Percentiles rank a stretch among this genome's conserved stretches.
These are phyloP conservation scores for Eimeria maxima DNA, from an alignment of 169 alveolate species.

Conservation along the genomic window DNA sequence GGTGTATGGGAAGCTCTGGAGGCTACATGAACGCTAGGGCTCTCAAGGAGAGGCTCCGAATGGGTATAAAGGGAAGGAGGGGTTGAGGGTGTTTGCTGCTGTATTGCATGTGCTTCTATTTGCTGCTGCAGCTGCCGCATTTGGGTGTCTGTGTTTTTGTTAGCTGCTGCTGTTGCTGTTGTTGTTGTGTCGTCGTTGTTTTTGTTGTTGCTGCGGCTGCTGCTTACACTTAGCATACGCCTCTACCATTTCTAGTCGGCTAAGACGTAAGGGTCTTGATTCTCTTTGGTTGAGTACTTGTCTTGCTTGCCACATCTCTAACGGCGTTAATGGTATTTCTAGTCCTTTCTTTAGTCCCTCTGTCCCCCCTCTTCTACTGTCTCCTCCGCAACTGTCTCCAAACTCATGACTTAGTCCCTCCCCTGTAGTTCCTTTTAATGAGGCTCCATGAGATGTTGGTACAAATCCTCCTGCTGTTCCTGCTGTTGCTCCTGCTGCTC, in stretches of 20 bases:
- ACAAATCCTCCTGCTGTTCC: background rate
- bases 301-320: slow-evolving; percentile 72
- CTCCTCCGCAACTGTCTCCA: background rate
- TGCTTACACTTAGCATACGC: slow-evolving; percentile 80
- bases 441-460: background rate
- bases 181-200: too few species aligned
- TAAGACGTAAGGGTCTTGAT: slow-evolving; percentile 76
- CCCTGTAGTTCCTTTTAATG: background rate
- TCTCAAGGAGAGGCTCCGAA: background rate
- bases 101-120: background rate
- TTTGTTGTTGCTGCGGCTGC: background rate
- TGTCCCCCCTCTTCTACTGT: background rate
- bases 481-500: background rate
- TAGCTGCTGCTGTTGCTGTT: too few species aligned
- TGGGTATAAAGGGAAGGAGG: background rate
- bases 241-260: slow-evolving; percentile 81
- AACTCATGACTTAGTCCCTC: background rate
- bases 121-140: background rate
- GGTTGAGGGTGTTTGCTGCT: background rate
- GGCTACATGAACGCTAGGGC: too few species aligned
- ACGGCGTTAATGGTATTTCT: background rate
- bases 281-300: slow-evolving; percentile 76
- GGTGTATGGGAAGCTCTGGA: too few species aligned
- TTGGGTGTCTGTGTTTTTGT: too few species aligned
- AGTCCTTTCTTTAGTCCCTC: background rate